Conservation (phyloP, 306 rosid species). For the Inga leiocalycina region DNA sequence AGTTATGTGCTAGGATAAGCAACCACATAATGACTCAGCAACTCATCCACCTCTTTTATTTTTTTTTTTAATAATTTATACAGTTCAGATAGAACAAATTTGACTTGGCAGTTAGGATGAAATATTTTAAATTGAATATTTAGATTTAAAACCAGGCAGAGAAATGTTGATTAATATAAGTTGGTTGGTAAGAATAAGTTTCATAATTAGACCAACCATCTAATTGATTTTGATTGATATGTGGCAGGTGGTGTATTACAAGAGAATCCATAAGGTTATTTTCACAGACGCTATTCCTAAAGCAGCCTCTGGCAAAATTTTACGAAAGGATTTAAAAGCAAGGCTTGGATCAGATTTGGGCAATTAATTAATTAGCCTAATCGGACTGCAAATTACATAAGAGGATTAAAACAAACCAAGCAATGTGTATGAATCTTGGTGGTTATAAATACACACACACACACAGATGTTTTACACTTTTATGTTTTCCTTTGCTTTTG, state of each 20-base stretch:
- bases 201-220: background rate
- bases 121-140: background rate
- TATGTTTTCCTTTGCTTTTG: background rate
- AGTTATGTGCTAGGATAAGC: background rate
- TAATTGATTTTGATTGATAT: background rate
- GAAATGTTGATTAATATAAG: background rate
- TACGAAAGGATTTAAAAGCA: slow-evolving; percentile 64
- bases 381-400: background rate
- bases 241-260: slow-evolving; percentile 81
- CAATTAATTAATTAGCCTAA: slow-evolving; percentile 32
- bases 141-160: background rate
- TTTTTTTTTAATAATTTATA: background rate
- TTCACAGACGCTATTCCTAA: slow-evolving; percentile 77
- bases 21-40: background rate
- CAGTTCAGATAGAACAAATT: background rate
- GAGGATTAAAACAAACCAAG: background rate
- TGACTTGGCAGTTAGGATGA: background rate
- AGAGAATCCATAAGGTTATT: slow-evolving; percentile 67
- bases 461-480: background rate
- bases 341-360: slow-evolving; percentile 42
- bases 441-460: background rate
- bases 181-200: background rate
- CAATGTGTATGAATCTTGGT: background rate
- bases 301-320: slow-evolving; percentile 80
- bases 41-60: background rate